These are phyloP conservation scores for Microcera coccophila DNA, from an alignment of 2,329 filamentous ascomycete species.

Conservation along the genomic window DNA sequence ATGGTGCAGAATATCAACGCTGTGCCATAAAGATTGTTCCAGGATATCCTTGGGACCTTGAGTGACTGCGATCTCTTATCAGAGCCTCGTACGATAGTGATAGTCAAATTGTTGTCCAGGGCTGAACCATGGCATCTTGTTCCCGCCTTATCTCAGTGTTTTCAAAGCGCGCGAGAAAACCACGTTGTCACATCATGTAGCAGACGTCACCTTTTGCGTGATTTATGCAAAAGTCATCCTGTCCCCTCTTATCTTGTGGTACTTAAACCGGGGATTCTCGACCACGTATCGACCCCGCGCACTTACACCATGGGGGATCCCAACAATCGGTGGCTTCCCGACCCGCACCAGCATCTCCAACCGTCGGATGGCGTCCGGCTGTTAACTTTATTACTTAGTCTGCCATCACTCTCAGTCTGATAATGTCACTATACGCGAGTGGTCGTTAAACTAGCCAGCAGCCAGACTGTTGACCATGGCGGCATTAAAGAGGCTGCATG, in stretches of 20 bases:
- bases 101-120: background rate
- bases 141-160: background rate
- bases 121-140: background rate
- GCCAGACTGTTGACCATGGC: too few relatives aligned
- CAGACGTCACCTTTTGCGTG: background rate
- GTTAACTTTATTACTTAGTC: background rate
- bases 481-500: too few relatives aligned
- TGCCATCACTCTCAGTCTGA: too few relatives aligned
- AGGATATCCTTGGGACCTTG: too few relatives aligned
- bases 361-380: background rate
- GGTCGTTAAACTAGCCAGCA: too few relatives aligned
- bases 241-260: slow-evolving; percentile 5
- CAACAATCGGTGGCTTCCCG: slow-evolving; percentile 7
- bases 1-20: background rate
- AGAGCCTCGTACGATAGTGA: background rate
- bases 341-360: background rate
- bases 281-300: slow-evolving; percentile 23
- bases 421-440: too few relatives aligned
- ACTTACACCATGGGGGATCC: slow-evolving; percentile 23
- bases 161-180: background rate
- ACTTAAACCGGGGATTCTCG: slow-evolving; percentile 9
- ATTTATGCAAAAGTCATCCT: slow-evolving; percentile 6
- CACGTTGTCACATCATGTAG: background rate
- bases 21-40: background rate
- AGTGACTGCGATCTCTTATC: background rate